A percentile compares a stretch with the other conserved stretches of the same genome.
These are phyloP conservation scores for Schoenoplectus tabernaemontani DNA, from an alignment of 202 grass and related monocot genomes.

Conservation along the genomic window DNA sequence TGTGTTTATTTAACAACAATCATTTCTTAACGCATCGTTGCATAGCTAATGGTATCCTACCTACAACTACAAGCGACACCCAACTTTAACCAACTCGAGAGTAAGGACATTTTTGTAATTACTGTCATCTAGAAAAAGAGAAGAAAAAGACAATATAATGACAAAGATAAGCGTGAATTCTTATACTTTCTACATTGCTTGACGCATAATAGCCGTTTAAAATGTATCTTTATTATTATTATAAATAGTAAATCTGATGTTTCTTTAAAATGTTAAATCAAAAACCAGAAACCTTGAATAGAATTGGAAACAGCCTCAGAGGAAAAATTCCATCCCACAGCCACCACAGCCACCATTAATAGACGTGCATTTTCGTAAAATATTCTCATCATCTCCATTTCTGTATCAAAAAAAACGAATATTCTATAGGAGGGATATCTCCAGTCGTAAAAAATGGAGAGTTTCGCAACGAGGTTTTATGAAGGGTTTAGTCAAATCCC, in stretches of 20 bases:
- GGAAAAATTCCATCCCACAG: not conserved
- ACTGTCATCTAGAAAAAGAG: slow-evolving; percentile 9
- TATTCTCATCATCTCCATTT: not conserved
- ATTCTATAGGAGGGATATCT: not conserved
- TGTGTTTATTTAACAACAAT: too few species aligned
- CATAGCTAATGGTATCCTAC: not conserved
- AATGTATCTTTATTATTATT: not conserved
- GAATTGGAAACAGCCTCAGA: slow-evolving; percentile 1
- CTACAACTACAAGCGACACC: not conserved
- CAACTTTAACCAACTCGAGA: slow-evolving; percentile 1
- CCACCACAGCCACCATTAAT: not conserved
- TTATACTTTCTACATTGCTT: slow-evolving; percentile 22
- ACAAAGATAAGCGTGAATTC: slow-evolving; percentile 24
- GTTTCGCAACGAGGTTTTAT: not conserved
- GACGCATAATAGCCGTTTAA: not conserved
- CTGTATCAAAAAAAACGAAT: not conserved
- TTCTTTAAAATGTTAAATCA: not conserved
- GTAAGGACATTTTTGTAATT: not conserved
- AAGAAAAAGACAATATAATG: slow-evolving; percentile 13
- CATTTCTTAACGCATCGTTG: not conserved
- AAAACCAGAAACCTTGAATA: slow-evolving; percentile 15
- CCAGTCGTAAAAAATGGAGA: not conserved
- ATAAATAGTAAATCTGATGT: slow-evolving; percentile 17
- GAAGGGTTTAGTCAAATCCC: slow-evolving; percentile 3
- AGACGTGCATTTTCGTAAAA: slow-evolving; percentile 8